Percentiles rank a stretch among this genome's conserved stretches.
Conservation (phyloP, 2,329 filamentous ascomycete species). For the Paradendryphiella salina region DNA sequence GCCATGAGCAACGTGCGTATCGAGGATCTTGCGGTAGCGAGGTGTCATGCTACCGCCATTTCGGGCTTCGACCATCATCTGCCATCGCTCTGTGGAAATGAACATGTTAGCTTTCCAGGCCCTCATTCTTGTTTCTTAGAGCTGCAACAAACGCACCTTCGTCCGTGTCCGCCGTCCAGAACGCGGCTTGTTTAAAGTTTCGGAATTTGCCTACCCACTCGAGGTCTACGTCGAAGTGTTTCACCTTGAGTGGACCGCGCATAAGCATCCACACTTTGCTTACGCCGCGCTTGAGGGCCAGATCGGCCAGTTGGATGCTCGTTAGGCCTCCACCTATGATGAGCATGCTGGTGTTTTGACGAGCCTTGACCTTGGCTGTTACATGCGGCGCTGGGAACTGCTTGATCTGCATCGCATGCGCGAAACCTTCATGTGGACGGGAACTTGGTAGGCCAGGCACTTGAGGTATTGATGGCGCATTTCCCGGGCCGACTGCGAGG, state of each 20-base stretch:
- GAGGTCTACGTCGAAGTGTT: conserved; percentile 76
- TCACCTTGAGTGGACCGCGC: conserved; percentile 64
- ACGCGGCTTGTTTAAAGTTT: conserved; percentile 74
- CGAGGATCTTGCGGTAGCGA: conserved; percentile 67
- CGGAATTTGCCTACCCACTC: conserved; percentile 83
- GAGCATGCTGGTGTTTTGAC: conserved; percentile 61
- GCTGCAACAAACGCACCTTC: conserved; percentile 47
- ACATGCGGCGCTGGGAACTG: conserved; percentile 61
- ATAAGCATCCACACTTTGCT: conserved; percentile 71
- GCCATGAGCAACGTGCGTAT: conserved; percentile 59
- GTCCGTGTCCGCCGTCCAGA: conserved; percentile 75
- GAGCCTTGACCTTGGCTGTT: conserved; percentile 55
- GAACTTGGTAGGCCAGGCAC: conserved; percentile 48
- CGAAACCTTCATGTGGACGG: conserved; percentile 54
- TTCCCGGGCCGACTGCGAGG: conserved; percentile 70
- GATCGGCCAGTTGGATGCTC: conserved; percentile 71
- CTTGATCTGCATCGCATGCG: conserved; percentile 67
- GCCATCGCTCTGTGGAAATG: conserved; percentile 58
- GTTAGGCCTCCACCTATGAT: conserved; percentile 78
- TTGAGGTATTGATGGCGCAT: conserved; percentile 54
- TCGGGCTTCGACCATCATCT: conserved; percentile 67
- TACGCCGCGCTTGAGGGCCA: conserved; percentile 66
- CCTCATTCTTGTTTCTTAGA: no score
- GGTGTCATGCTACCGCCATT: conserved; percentile 78
- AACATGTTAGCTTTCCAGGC: background rate